Conservation (phyloP, 805 yeast species). For the Saturnispora zaruensis region DNA sequence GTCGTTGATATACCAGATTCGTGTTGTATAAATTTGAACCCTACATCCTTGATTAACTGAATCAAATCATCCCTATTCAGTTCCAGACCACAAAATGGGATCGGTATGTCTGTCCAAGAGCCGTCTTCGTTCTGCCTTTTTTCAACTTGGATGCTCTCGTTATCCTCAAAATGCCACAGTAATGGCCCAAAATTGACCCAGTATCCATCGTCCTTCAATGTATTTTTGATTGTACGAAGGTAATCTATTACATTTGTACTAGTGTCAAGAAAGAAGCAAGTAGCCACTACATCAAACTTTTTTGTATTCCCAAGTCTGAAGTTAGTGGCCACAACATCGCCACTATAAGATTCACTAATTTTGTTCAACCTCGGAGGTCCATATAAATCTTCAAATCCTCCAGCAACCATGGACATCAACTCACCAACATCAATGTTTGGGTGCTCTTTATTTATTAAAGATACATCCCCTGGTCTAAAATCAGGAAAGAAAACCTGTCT, state of each 20-base stretch:
- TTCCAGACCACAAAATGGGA: conserved; percentile 49
- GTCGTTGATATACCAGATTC: conserved; percentile 38
- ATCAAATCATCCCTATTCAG: conserved; percentile 48
- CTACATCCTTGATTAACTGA: conserved; percentile 36
- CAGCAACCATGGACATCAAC: conserved; percentile 63
- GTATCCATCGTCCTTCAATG: conserved; percentile 36
- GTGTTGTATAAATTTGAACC: conserved; percentile 41
- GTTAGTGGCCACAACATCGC: conserved; percentile 31
- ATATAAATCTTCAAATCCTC: conserved; percentile 61
- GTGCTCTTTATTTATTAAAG: conserved; percentile 26
- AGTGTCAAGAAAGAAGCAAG: conserved; percentile 59
- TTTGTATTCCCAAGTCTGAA: conserved; percentile 35
- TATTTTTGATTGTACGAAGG: conserved; percentile 38
- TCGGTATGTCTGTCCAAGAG: conserved; percentile 19
- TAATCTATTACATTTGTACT: conserved; percentile 53
- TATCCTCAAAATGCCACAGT: conserved; percentile 64
- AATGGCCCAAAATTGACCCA: conserved; percentile 68
- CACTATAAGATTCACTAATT: conserved; percentile 30
- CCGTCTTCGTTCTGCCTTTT: conserved; percentile 19
- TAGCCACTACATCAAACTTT: conserved; percentile 39
- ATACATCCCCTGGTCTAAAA: conserved; percentile 34
- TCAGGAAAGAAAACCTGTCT: conserved; percentile 50
- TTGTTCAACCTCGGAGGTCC: conserved; percentile 37
- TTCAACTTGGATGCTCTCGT: conserved; percentile 25
- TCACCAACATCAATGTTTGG: conserved; percentile 39